phyloP scores from a whole-genome alignment of 2,329 filamentous ascomycete genomes.

The Alternaria longipes region DNA sequence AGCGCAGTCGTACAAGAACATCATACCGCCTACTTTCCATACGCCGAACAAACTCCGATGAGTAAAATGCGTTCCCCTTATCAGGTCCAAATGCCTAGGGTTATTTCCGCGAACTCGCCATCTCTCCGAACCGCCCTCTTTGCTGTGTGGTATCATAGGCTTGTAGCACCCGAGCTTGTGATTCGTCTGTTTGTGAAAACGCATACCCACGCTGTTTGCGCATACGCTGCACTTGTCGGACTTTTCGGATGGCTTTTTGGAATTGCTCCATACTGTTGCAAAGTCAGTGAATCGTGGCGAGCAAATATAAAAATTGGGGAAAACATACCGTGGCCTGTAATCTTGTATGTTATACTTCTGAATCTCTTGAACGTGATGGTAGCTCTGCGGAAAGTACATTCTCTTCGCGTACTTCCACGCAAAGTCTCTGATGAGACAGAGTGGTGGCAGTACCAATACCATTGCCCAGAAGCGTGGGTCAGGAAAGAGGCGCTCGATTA shows the following conservation, averaged over 20 bases:
- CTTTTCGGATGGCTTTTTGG: conserved; percentile 98
- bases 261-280: conserved; percentile 92
- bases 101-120: conserved; percentile 69
- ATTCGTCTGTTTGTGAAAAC: conserved; percentile 97
- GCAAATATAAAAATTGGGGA: neutral
- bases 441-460: conserved; percentile 77
- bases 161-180: conserved; percentile 91
- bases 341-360: conserved; percentile 99
- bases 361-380: conserved; percentile 99
- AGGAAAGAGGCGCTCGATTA: conserved; percentile 80
- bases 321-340: conserved; percentile 85
- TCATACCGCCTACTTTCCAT: conserved; percentile 5
- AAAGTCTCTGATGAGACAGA: conserved; percentile 89
- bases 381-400: conserved; percentile 95
- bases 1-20: conserved; percentile 5
- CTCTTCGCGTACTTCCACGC: conserved; percentile 97
- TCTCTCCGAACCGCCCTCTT: conserved; percentile 93
- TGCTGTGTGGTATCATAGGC: conserved; percentile 97
- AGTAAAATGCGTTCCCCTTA: conserved; percentile 1
- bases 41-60: conserved; percentile 7
- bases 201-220: conserved; percentile 98
- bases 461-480: conserved; percentile 93
- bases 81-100: neutral
- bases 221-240: conserved; percentile 98
- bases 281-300: conserved; percentile 1